Evolutionary conservation across 768 basidiomycete genomes (phyloP).

Genomic region (Psilocybe cyanescens): DNA sequence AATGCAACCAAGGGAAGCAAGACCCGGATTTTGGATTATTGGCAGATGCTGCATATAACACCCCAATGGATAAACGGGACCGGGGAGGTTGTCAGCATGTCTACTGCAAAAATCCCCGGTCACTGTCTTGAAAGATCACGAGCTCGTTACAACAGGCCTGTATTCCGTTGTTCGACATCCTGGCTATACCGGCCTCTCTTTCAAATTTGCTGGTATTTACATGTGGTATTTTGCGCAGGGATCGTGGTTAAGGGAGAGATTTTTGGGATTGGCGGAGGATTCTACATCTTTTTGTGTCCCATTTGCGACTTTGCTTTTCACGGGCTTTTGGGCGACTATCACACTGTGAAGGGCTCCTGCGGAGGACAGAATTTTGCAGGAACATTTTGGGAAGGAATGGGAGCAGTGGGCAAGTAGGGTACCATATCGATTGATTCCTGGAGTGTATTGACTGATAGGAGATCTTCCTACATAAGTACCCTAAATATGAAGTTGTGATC

Average conservation of each 20-base stretch:
- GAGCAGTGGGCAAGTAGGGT: slow-evolving; percentile 14
- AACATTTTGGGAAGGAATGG: slow-evolving; percentile 15
- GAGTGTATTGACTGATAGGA: slow-evolving; percentile 6
- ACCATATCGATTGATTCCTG: slow-evolving; percentile 11
- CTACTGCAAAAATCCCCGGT: not conserved
- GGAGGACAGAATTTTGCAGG: slow-evolving; percentile 10
- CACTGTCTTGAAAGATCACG: slow-evolving; percentile 8
- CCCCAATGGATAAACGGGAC: not conserved
- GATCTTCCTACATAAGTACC: too few relatives aligned
- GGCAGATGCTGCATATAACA: too few relatives aligned
- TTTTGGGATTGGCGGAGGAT: not conserved
- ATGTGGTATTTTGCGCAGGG: not conserved
- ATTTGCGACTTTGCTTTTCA: too few relatives aligned
- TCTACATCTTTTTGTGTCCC: too few relatives aligned
- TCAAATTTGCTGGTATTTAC: not conserved
- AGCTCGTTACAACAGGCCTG: slow-evolving; percentile 7
- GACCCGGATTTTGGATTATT: too few relatives aligned
- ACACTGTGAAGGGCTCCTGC: not conserved
- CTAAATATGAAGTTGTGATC: too few relatives aligned
- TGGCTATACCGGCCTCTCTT: not conserved
- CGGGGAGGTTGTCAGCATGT: not conserved
- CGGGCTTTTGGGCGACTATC: not conserved
- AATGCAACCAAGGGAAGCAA: too few relatives aligned
- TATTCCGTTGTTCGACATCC: slow-evolving; percentile 11
- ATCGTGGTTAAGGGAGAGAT: not conserved